Conservation (phyloP, 208 protist genomes). For the Trypanosoma rangeli region DNA sequence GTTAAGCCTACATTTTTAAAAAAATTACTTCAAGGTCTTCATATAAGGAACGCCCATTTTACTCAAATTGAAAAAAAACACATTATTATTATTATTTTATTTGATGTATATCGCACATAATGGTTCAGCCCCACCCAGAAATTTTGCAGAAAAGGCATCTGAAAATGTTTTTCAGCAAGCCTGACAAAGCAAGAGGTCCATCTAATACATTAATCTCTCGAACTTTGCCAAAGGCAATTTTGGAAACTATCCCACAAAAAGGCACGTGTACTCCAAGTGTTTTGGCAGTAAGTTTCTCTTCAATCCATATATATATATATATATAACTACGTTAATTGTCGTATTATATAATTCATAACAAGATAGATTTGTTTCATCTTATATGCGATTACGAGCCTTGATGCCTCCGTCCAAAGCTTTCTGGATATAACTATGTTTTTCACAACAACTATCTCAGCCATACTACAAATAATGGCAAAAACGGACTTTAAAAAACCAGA, state of each 20-base stretch:
- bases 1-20: conserved; percentile 78
- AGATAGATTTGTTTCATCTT: conserved; percentile 83
- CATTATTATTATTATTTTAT: conserved; percentile 25
- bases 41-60: conserved; percentile 87
- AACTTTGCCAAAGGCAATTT: conserved; percentile 91
- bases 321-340: conserved; percentile 92
- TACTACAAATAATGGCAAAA: conserved; percentile 93
- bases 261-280: conserved; percentile 91
- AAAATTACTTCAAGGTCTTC: conserved; percentile 62
- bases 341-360: conserved; percentile 90
- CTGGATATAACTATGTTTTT: conserved; percentile 91
- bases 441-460: conserved; percentile 92
- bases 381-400: conserved; percentile 87
- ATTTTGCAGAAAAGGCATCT: conserved; percentile 67
- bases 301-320: conserved; percentile 92
- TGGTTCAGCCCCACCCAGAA: conserved; percentile 75
- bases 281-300: conserved; percentile 93
- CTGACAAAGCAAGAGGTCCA: conserved; percentile 65
- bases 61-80: conserved; percentile 79
- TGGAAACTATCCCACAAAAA: conserved; percentile 90
- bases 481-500: conserved; percentile 95
- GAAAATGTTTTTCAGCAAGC: conserved; percentile 95
- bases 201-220: conserved; percentile 58
- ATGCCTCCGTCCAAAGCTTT: conserved; percentile 84
- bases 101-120: conserved; percentile 76